A percentile compares a stretch with the other conserved stretches of the same genome.
phyloP scores from a whole-genome alignment of 2,329 filamentous ascomycete genomes.

The Didymella lethalis region DNA sequence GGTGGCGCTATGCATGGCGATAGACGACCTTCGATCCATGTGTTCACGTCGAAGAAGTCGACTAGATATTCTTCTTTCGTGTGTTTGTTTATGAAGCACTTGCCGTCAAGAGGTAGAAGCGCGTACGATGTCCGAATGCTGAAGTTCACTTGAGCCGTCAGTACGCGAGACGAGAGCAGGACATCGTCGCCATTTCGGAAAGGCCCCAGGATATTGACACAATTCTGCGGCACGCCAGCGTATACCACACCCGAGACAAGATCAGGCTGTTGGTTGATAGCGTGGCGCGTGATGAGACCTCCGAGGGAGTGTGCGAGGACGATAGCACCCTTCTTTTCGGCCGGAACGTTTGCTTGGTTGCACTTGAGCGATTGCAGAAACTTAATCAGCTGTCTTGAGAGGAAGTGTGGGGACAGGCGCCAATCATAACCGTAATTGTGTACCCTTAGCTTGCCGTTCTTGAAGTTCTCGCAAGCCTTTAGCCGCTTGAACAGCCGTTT shows the following conservation, averaged over 20 bases:
- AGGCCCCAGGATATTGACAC: slow-evolving; percentile 90
- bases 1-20: slow-evolving; percentile 79
- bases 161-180: slow-evolving; percentile 83
- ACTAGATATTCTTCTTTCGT: slow-evolving; percentile 82
- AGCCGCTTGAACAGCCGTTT: slow-evolving; percentile 81
- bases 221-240: slow-evolving; percentile 83
- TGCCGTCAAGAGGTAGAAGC: slow-evolving; percentile 84
- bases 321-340: slow-evolving; percentile 70
- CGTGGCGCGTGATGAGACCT: slow-evolving; percentile 86
- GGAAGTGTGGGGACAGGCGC: slow-evolving; percentile 81
- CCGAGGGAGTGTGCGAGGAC: slow-evolving; percentile 89
- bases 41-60: slow-evolving; percentile 81
- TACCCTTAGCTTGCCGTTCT: slow-evolving; percentile 74
- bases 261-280: slow-evolving; percentile 83
- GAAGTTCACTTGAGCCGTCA: slow-evolving; percentile 94
- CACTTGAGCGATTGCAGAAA: slow-evolving; percentile 79
- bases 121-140: slow-evolving; percentile 86
- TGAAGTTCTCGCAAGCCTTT: slow-evolving; percentile 75
- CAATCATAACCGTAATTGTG: slow-evolving; percentile 97
- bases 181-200: slow-evolving; percentile 93
- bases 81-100: slow-evolving; percentile 84
- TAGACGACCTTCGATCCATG: slow-evolving; percentile 79
- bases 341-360: slow-evolving; percentile 67
- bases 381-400: slow-evolving; percentile 73
- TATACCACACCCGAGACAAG: slow-evolving; percentile 87